Conservation (phyloP, 1,139 yeast species). For the Protomyces inundatus region DNA sequence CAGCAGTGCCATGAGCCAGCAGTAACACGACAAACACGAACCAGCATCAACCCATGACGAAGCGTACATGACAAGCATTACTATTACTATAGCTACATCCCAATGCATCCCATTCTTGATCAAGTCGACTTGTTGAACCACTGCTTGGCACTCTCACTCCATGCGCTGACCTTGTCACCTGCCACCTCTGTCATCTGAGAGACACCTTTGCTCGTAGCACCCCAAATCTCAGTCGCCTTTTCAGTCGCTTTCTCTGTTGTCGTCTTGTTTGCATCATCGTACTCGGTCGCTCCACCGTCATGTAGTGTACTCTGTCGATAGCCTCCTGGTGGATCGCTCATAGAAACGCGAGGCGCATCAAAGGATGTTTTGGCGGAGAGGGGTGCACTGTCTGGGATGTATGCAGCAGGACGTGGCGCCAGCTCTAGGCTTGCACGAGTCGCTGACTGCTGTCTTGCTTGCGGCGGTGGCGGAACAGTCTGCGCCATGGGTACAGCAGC, state of each 20-base stretch:
- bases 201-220: background rate
- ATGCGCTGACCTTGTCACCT: background rate
- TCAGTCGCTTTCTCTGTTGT: background rate
- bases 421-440: too few species aligned
- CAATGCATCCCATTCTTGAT: too few species aligned
- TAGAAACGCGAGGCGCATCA: background rate
- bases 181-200: background rate
- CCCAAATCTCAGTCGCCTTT: background rate
- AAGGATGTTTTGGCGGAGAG: background rate
- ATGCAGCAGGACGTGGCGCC: too few species aligned
- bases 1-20: too few species aligned
- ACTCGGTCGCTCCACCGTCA: conserved; percentile 16
- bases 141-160: background rate
- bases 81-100: too few species aligned
- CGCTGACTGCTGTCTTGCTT: background rate
- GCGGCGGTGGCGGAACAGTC: background rate
- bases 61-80: too few species aligned
- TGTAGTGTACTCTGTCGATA: conserved; percentile 15
- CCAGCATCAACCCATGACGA: too few species aligned
- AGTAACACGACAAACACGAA: too few species aligned
- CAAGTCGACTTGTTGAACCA: background rate
- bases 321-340: background rate
- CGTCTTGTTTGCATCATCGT: background rate
- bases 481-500: background rate
- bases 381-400: background rate